Evolutionary conservation across 768 basidiomycete genomes (phyloP), one percentile per base, ranked within the genome.

Genomic region (Paxillus ammoniavirescens): DNA sequence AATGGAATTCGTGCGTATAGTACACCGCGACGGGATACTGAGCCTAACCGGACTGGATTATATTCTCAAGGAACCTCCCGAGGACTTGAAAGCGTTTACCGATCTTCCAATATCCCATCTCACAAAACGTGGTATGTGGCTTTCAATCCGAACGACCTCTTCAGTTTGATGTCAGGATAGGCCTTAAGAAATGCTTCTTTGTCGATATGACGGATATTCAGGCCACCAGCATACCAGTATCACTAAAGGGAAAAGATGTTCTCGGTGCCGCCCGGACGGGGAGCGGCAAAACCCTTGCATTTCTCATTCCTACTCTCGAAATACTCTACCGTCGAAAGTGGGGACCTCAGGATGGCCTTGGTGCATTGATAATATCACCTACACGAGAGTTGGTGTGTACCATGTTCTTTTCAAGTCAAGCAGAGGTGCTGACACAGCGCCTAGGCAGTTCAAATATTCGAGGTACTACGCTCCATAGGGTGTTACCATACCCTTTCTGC

Each of bases 381-480:
- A 98, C 96, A 2, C 79, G 95, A 42, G 96, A 98, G 71, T 72
- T 98, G 59, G 93, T 93, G 62, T 46, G 86, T 76, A 13, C 10
- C 26, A 23, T 28, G 14, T 23, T 41, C 13, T 28, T 42, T 50
- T 23, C 41, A 7, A 42, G 49, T 26, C 30, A 13, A 42, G 42
- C 33, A n/a, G 26, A 41, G 23, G 43, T 52, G 45, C 36, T 57
- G 33, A 63, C 52, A 15, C 17, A 6, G 38, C 28, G 31, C 47
- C n/a, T 60, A 94, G 93, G 96, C 96, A 2, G 91, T 98, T 15
- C 97, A 99, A 77, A 99, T 98, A 54, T 99, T 98, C 66, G 93
- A 96, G 43, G 94, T 98, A 7, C 70, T 99, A 28, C 83, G 93
- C n/a, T 88, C 90, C 40, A 90, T 98, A 54, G 97, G 97, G 3